A percentile compares a stretch with the other conserved stretches of the same genome.
phyloP scores from a whole-genome alignment of 805 yeast genomes.

The Suhomyces canberraensis region DNA sequence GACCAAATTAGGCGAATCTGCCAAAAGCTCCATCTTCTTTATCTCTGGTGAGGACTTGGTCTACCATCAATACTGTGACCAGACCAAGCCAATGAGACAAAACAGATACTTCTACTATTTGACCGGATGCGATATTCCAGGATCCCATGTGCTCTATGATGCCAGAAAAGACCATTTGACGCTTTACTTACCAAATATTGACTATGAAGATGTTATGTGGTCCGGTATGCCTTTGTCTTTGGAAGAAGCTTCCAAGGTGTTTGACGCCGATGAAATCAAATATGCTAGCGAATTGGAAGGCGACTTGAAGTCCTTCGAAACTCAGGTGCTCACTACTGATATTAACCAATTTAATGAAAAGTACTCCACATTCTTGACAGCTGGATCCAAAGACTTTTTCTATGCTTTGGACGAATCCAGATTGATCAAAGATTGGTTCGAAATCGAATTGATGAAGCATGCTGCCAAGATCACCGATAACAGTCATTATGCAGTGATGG shows the following conservation, averaged over 20 bases:
- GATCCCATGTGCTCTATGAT: slow-evolving; percentile 64
- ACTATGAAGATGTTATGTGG: slow-evolving; percentile 93
- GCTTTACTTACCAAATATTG: slow-evolving; percentile 78
- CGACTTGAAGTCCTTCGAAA: slow-evolving; percentile 28
- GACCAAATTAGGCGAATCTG: slow-evolving; percentile 17
- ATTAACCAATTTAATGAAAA: slow-evolving; percentile 43
- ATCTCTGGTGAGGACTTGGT: slow-evolving; percentile 60
- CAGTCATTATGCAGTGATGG: slow-evolving; percentile 89
- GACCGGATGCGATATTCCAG: slow-evolving; percentile 79
- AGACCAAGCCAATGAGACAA: slow-evolving; percentile 75
- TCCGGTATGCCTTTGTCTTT: slow-evolving; percentile 77
- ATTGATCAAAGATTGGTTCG: slow-evolving; percentile 78
- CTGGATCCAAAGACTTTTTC: slow-evolving; percentile 46
- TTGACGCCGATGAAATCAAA: slow-evolving; percentile 79
- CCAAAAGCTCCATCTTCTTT: slow-evolving; percentile 38
- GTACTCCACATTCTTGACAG: slow-evolving; percentile 35
- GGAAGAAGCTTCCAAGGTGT: slow-evolving; percentile 61
- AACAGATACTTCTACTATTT: slow-evolving; percentile 87
- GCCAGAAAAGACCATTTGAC: slow-evolving; percentile 53
- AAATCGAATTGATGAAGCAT: slow-evolving; percentile 68
- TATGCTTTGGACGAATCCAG: slow-evolving; percentile 87
- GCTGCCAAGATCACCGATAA: slow-evolving; percentile 86
- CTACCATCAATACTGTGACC: slow-evolving; percentile 75
- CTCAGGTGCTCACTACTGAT: slow-evolving; percentile 51
- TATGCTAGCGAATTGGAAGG: slow-evolving; percentile 51